phyloP scores from a whole-genome alignment of 2,329 filamentous ascomycete genomes.

The Penicillium hordei region DNA sequence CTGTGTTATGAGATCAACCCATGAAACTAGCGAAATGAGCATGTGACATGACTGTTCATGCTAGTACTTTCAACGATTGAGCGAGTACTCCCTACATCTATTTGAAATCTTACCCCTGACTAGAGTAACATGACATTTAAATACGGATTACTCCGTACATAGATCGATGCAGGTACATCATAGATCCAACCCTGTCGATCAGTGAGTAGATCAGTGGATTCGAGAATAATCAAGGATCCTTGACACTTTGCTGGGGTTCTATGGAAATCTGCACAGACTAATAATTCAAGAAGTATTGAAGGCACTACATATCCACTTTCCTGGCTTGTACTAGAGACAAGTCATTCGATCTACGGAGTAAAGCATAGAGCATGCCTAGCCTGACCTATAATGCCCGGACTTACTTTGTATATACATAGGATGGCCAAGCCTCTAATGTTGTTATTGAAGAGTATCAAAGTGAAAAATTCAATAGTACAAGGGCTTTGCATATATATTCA shows the following conservation, averaged over 20 bases:
- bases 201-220: constrained; percentile 9
- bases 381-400: background rate
- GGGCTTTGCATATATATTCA: background rate
- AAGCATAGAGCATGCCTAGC: background rate
- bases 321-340: background rate
- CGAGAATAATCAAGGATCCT: background rate
- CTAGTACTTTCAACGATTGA: too few relatives aligned
- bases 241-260: background rate
- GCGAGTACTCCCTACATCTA: background rate
- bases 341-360: background rate
- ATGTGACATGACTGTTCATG: background rate
- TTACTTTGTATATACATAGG: background rate
- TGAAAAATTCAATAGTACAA: background rate
- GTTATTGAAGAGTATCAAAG: background rate
- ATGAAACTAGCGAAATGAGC: background rate
- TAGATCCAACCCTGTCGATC: constrained; percentile 4
- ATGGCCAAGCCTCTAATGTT: background rate
- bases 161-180: background rate
- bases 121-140: background rate
- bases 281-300: background rate
- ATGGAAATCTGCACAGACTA: background rate
- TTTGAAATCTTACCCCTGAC: background rate
- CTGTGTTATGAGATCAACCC: background rate
- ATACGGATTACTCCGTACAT: background rate
- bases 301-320: background rate